Conservation (phyloP, 106 monocot genomes). For the Platanthera guangdongensis region DNA sequence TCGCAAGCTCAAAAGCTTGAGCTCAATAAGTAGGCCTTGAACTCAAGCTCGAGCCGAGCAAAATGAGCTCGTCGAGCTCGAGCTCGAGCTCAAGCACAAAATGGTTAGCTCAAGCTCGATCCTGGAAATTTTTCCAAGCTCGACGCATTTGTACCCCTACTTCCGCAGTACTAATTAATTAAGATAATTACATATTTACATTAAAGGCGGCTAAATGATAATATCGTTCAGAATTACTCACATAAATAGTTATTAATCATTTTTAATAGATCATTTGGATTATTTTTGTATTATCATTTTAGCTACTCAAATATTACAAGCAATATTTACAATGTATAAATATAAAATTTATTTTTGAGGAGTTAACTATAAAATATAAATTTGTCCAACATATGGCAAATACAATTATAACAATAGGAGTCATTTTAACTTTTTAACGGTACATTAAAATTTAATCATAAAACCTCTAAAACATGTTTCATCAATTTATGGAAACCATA, state of each 20-base stretch:
- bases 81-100: no score
- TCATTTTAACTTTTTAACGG: neutral
- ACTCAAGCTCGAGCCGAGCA: no score
- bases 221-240: no score
- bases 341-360: neutral
- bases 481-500: neutral
- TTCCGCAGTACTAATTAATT: no score
- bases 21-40: no score
- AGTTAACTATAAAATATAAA: neutral
- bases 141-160: no score
- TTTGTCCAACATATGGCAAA: neutral
- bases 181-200: no score
- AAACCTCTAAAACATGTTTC: neutral
- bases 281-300: slow-evolving; percentile 1
- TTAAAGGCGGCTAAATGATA: no score
- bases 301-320: neutral
- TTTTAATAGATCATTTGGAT: neutral
- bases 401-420: neutral
- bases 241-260: neutral
- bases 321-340: neutral
- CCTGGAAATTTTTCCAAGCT: no score
- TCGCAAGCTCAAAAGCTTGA: no score
- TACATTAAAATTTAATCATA: neutral
- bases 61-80: no score
- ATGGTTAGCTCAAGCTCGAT: no score